Evolutionary conservation across 2,329 filamentous ascomycete genomes (phyloP).

Genomic region (Graphilbum fragrans): DNA sequence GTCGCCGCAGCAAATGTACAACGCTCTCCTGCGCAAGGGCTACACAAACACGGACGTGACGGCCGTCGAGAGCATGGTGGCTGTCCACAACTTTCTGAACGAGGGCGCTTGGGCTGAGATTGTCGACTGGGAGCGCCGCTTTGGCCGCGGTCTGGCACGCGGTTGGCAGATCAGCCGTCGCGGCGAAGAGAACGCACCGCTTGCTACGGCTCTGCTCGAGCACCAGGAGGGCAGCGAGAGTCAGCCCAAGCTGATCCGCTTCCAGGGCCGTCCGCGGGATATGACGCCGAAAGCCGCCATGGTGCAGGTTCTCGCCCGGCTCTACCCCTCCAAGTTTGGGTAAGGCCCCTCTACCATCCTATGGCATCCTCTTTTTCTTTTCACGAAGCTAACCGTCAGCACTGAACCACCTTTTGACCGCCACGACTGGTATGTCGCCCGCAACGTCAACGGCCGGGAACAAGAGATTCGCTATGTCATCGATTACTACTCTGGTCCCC

Average conservation of each 20-base stretch:
- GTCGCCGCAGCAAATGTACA: constrained; percentile 99
- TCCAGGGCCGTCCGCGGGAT: constrained; percentile 81
- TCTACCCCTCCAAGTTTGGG: constrained; percentile 72
- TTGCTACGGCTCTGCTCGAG: constrained; percentile 23
- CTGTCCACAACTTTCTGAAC: constrained; percentile 95
- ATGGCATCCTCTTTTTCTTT: background rate
- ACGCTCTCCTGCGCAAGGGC: constrained; percentile 89
- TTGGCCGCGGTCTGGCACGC: constrained; percentile 56
- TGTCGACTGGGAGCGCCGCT: constrained; percentile 82
- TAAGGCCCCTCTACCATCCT: constrained; percentile 26
- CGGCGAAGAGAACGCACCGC: constrained; percentile 51
- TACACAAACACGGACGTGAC: constrained; percentile 90
- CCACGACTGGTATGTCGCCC: constrained; percentile 90
- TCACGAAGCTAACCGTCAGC: constrained; percentile 24
- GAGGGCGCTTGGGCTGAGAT: constrained; percentile 97
- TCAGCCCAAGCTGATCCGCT: constrained; percentile 63
- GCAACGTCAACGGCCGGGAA: constrained; percentile 52
- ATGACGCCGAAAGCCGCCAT: constrained; percentile 86
- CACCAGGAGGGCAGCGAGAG: constrained; percentile 29
- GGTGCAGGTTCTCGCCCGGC: constrained; percentile 63
- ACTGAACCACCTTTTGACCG: constrained; percentile 85
- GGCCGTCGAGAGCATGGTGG: constrained; percentile 92
- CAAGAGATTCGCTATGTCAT: constrained; percentile 89
- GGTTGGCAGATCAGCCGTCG: constrained; percentile 64
- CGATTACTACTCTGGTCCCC: constrained; percentile 83